Evolutionary conservation across 495 filamentous ascomycete species (phyloP).

Genomic region (Monascus purpureus): DNA sequence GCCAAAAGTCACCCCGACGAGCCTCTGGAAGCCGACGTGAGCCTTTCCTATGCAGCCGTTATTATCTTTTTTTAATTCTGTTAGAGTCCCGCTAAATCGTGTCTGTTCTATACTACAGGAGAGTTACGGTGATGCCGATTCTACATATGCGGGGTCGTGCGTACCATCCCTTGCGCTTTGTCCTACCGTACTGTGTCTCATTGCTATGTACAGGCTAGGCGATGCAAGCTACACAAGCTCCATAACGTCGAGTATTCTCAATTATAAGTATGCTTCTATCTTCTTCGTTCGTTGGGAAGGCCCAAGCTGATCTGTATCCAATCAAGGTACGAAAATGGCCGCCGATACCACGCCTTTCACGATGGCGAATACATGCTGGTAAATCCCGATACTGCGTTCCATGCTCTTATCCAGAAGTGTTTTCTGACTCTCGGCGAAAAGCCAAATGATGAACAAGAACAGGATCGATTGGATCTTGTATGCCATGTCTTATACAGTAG

Average conservation of each 20-base stretch:
- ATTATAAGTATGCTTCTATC: background rate
- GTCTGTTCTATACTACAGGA: too few species aligned
- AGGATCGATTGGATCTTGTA: slow-evolving; percentile 48
- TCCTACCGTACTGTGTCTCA: background rate
- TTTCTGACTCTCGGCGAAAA: background rate
- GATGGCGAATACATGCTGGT: slow-evolving; percentile 44
- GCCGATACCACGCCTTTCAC: slow-evolving; percentile 44
- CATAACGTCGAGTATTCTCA: background rate
- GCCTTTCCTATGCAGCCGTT: too few species aligned
- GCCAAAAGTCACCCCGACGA: too few species aligned
- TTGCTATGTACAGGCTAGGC: background rate
- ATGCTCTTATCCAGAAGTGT: background rate
- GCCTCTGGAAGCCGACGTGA: too few species aligned
- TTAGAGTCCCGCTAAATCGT: too few species aligned
- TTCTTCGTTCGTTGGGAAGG: background rate
- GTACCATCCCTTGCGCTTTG: background rate
- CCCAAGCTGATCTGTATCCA: background rate
- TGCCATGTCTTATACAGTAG: background rate
- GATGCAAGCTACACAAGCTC: background rate
- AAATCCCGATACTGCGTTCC: background rate
- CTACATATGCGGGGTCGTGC: background rate
- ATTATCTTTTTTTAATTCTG: too few species aligned
- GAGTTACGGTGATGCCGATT: background rate
- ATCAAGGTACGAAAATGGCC: slow-evolving; percentile 30
- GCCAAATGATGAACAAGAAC: slow-evolving; percentile 27